Evolutionary conservation across 1,284 basidiomycete genomes (phyloP).

Genomic region (Trametes polyzona): DNA sequence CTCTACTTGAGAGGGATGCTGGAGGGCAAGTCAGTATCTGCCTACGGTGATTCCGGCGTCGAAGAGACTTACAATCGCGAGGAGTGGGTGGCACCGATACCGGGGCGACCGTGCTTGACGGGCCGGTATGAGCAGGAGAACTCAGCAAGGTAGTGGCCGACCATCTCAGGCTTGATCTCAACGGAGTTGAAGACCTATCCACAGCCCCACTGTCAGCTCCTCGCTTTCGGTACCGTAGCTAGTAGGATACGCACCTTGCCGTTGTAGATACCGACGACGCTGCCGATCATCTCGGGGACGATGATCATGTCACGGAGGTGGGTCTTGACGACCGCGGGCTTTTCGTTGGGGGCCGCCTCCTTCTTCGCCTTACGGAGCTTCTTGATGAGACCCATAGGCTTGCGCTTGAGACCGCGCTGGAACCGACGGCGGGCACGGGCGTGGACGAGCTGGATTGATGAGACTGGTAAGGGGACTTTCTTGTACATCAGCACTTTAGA

Average conservation of each 20-base stretch:
- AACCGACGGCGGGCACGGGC: slow-evolving; percentile 98
- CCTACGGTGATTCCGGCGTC: background rate
- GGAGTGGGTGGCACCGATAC: slow-evolving; percentile 95
- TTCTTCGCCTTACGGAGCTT: slow-evolving; percentile 99
- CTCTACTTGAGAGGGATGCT: slow-evolving; percentile 82
- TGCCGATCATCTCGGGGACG: slow-evolving; percentile 99
- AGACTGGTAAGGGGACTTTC: background rate
- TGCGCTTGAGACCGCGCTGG: slow-evolving; percentile 98
- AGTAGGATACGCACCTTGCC: slow-evolving; percentile 80
- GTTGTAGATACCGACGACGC: slow-evolving; percentile 96
- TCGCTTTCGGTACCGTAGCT: too few species aligned
- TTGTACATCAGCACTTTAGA: background rate
- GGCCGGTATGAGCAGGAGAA: slow-evolving; percentile 95
- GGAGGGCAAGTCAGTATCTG: slow-evolving; percentile 2
- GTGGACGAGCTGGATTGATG: slow-evolving; percentile 80
- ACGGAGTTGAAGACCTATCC: slow-evolving; percentile 90
- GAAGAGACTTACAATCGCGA: slow-evolving; percentile 66
- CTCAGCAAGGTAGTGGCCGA: slow-evolving; percentile 98
- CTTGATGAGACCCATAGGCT: slow-evolving; percentile 99
- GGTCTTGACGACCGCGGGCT: slow-evolving; percentile 98
- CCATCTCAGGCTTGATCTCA: slow-evolving; percentile 99
- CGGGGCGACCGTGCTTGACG: slow-evolving; percentile 99
- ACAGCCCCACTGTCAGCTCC: background rate
- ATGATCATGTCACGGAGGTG: slow-evolving; percentile 99
- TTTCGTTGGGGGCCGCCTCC: slow-evolving; percentile 97